Base-by-base conservation (phyloP, 805 yeast genomes). In the Teunomyces stri region DNA sequence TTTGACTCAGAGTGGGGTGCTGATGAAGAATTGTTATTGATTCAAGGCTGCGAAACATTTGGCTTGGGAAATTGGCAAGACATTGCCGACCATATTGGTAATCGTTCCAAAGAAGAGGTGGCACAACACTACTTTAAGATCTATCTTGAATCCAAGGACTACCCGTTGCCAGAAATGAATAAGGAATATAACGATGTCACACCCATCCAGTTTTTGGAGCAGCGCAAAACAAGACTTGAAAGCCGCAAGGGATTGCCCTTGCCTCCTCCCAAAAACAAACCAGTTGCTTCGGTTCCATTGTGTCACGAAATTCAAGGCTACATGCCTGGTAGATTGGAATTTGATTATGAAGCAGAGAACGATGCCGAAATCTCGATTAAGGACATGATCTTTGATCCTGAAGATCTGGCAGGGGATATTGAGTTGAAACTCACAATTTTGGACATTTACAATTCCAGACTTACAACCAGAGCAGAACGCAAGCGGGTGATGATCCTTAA, bases 21-120 rank as follows among this genome's bases (percentile, higher is more conserved):
- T 1, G 99, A 94, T 69, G 99, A 94, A 65, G 99, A 94, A 66
- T 62, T 91, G 47, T 74, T 89, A 28, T 71, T 94, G 49, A 79
- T 95, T 11, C 96, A 90, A 64, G 98, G 97, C 6, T 85, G 96
- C 38, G 97, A 94, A 65, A 85, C 88, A 7, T 78, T 81, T 39
- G 99, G 99, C 0, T 65, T 94, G 46, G 99, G 99, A 2, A 90
- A 91, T 64, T 94, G 99, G 99, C 96, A 89, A 60, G 99, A 94
- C 64, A 81, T 95, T n/a, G 86, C 96, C 9, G 98, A 94, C 61
- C 96, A 89, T 61, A 88, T 95, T 46, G 98, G 98, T 10, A 89
- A 91, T 34, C 68, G 98, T 51, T 81, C 89, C 10, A 89, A 88
- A 62, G 97, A 90, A 50, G 99, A 95, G 64, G 97, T 90, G 16